Base-by-base conservation (phyloP, 2,329 filamentous ascomycete genomes). In the Diaporthe citriasiana region DNA sequence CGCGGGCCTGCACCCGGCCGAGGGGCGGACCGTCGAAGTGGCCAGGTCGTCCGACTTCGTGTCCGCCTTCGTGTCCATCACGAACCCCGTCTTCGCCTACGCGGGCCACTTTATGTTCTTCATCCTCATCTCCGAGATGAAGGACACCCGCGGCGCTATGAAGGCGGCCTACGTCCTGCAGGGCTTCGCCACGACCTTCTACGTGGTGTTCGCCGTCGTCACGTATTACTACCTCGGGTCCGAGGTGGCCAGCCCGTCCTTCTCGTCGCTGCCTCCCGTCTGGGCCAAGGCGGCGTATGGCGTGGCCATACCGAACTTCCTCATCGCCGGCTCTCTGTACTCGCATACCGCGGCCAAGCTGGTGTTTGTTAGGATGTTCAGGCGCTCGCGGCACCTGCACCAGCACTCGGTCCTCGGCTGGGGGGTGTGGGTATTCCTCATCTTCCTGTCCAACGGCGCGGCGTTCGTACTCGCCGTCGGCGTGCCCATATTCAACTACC, bases 51-150 rank as follows among this genome's bases (percentile, higher is more conserved):
- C 79, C 27, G 78, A 82, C 72, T 88, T 87, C 76, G 83, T 83
- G 33, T 79, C 81, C 1, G 86, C 85, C 1, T 88, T 88, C 72
- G 81, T 86, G 66, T 83, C 81, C 38, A 83, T 88, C 69, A 88
- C 85, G 17, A 89, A 89, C 76, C 87, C 87, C 0, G 87, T 89
- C 0, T 89, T 89, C 74, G 83, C 87, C 0, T 89, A 86, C 77
- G 86, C 87, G 0, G 87, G 86, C 6, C 87, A 88, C 73, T 88
- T 88, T 78, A 87, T 88, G 84, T 89, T 89, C 78, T 89, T 89
- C 79, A 84, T 87, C 60, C 82, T 89, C 45, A 86, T 89, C 51
- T 88, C 86, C 0, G 87, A 89, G 77, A 88, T 89, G 87, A 84
- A 84, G 74, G 80, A 82, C 53, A 87, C 87, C 7, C 82, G 83